phyloP scores from a whole-genome alignment of 495 filamentous ascomycete genomes.

The Hyaloscypha finlandica region DNA sequence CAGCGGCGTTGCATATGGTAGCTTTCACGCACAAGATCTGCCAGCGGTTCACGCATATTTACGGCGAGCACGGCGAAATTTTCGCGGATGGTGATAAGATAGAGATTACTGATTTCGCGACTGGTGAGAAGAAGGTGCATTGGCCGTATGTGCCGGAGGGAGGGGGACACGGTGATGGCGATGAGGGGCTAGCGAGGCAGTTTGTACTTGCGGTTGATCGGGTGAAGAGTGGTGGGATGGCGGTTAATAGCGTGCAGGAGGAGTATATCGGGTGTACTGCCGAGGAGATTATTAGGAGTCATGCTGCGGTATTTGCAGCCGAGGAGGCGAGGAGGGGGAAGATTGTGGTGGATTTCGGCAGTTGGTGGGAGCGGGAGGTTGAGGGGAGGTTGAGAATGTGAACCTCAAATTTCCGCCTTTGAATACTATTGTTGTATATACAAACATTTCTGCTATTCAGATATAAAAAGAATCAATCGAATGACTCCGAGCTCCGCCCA shows the following conservation, averaged over 20 bases:
- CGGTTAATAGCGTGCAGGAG: slow-evolving; percentile 71
- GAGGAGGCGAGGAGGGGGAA: slow-evolving; percentile 78
- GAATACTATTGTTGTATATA: too few species aligned
- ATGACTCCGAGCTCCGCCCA: slow-evolving; percentile 14
- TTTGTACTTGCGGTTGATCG: slow-evolving; percentile 80
- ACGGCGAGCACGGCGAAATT: slow-evolving; percentile 85
- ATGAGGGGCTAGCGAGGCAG: slow-evolving; percentile 75
- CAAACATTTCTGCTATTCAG: too few species aligned
- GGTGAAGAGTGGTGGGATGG: slow-evolving; percentile 70
- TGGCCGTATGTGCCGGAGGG: slow-evolving; percentile 52
- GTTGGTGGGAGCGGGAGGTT: not conserved
- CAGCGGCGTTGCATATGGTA: slow-evolving; percentile 90
- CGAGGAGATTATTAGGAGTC: slow-evolving; percentile 85
- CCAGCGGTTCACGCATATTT: slow-evolving; percentile 76
- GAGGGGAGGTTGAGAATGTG: not conserved
- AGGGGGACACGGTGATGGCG: slow-evolving; percentile 80
- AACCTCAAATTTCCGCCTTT: not conserved
- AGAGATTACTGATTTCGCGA: slow-evolving; percentile 62
- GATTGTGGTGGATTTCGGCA: slow-evolving; percentile 66
- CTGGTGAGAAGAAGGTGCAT: slow-evolving; percentile 53
- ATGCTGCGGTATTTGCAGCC: slow-evolving; percentile 92
- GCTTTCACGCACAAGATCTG: slow-evolving; percentile 87
- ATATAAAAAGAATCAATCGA: not conserved
- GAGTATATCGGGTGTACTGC: slow-evolving; percentile 75
- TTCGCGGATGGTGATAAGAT: slow-evolving; percentile 72